Conservation (phyloP, 805 yeast genomes). For the Teunomyces funiuensis region DNA sequence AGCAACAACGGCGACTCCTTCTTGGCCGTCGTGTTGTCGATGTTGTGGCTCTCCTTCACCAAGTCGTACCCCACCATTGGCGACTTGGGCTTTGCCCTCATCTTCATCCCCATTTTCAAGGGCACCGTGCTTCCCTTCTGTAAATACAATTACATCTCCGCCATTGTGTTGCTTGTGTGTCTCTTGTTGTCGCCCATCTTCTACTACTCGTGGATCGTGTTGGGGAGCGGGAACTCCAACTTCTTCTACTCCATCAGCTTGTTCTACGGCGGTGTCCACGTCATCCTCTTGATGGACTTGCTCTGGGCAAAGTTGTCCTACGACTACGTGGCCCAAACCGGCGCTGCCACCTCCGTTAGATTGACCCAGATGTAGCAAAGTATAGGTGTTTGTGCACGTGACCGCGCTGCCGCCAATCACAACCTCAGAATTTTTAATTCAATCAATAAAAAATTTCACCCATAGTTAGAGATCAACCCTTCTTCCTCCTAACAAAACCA, state of each 20-base stretch:
- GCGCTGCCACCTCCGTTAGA: slow-evolving; percentile 43
- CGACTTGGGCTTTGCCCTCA: slow-evolving; percentile 56
- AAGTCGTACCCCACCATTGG: slow-evolving; percentile 86
- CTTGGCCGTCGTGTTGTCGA: slow-evolving; percentile 48
- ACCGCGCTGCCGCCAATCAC: slow-evolving; percentile 11
- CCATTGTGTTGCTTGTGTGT: slow-evolving; percentile 50
- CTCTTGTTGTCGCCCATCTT: slow-evolving; percentile 80
- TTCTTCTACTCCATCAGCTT: slow-evolving; percentile 93
- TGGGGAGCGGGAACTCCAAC: slow-evolving; percentile 94
- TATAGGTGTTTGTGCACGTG: slow-evolving; percentile 5
- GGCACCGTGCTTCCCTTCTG: slow-evolving; percentile 47
- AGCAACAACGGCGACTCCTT: slow-evolving; percentile 49
- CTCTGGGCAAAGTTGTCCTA: slow-evolving; percentile 74
- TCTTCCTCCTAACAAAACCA: neutral
- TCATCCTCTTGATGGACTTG: slow-evolving; percentile 68
- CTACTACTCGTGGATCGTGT: slow-evolving; percentile 89
- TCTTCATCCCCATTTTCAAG: slow-evolving; percentile 43
- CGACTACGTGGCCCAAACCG: slow-evolving; percentile 52
- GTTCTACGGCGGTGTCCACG: slow-evolving; percentile 70
- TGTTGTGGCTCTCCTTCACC: slow-evolving; percentile 54
- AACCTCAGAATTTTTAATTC: slow-evolving; percentile 8
- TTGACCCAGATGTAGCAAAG: slow-evolving; percentile 46
- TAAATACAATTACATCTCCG: slow-evolving; percentile 45
- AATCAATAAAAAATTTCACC: slow-evolving; percentile 6
- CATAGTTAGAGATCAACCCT: neutral